Evolutionary conservation across 208 protist genomes (phyloP), one percentile per base, ranked within the genome.

Genomic region (Wallacemonas sp.): DNA sequence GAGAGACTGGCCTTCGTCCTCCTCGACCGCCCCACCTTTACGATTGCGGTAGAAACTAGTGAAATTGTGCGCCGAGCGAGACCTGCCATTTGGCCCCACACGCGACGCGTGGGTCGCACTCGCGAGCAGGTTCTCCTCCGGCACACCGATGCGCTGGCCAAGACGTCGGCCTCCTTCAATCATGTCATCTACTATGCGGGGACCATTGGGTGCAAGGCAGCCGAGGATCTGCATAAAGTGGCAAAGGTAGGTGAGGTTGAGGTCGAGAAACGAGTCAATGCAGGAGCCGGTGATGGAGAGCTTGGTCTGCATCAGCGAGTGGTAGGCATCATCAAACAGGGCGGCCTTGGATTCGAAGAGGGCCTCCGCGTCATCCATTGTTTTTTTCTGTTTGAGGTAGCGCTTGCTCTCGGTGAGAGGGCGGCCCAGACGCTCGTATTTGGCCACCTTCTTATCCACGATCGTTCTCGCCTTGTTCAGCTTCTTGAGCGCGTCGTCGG

Each of bases 221-320:
- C 60, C 51, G 6, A 79, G 42, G 24, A 85, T 70, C 66, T 73
- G 70, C 65, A 85, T 17, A 1, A 85, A 65, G 12, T 79, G 46
- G 30, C 68, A 63, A 27, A 81, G 11, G 65, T 84, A 80, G 24
- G 38, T 55, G 8, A 68, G 44, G 65, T 79, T 83, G 21, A 62
- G 58, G 42, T 81, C 74, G 2, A 90, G 53, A 61, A 90, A 86
- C 42, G 68, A 53, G 64, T 84, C 77, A 33, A 90, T 65, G 0
- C 68, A 75, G 55, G 76, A 66, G 1, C 80, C 83, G 0, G 68
- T 61, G 21, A 65, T 54, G 22, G 72, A 73, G 15, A 86, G 66
- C 30, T 84, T 62, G 2, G 66, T 62, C 39, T 76, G 64, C 62
- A 86, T 80, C 24, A 86, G 60, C 2, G 30, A 39, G 30, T 82